phyloP scores from a whole-genome alignment of 352 stramenopile genomes.

The Globisporangium sylvaticum region DNA sequence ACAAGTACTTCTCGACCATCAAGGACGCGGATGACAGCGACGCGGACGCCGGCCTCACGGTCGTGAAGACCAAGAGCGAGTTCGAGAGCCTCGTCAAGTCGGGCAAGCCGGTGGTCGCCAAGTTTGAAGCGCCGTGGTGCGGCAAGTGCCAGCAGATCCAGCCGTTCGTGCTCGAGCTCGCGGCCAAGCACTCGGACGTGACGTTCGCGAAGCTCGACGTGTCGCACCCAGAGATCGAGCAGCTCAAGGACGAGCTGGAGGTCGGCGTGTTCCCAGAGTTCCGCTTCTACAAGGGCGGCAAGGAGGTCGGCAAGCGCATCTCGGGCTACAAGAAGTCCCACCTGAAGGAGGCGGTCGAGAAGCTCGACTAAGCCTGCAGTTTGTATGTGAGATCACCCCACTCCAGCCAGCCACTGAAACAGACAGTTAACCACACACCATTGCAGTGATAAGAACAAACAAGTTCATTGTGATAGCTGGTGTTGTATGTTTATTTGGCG shows the following conservation, averaged over 20 bases:
- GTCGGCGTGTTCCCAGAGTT: constrained; percentile 81
- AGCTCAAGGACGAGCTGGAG: constrained; percentile 69
- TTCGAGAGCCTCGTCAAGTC: constrained; percentile 61
- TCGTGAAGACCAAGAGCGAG: constrained; percentile 55
- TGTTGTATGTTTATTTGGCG: background rate
- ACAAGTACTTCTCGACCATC: constrained; percentile 84
- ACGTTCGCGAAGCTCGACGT: constrained; percentile 81
- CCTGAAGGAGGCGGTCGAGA: constrained; percentile 66
- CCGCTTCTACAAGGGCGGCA: constrained; percentile 82
- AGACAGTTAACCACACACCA: background rate
- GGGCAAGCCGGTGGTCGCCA: constrained; percentile 70
- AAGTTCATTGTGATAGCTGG: background rate
- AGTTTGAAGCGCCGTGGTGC: constrained; percentile 87
- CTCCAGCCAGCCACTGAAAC: background rate
- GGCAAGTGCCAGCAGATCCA: constrained; percentile 85
- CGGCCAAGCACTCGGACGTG: constrained; percentile 56
- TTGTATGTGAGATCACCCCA: background rate
- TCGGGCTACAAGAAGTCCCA: constrained; percentile 84
- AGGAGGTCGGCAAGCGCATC: constrained; percentile 66
- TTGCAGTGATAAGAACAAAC: background rate
- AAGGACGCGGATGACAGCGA: constrained; percentile 28
- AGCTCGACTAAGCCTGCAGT: constrained; percentile 31
- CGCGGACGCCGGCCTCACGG: constrained; percentile 34
- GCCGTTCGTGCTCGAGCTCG: constrained; percentile 68
- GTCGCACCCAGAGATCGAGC: constrained; percentile 61